Percentiles rank a stretch among this genome's conserved stretches.
phyloP scores from a whole-genome alignment of 108 stramenopile genomes.

The Pseudonitzschia multistriata region DNA sequence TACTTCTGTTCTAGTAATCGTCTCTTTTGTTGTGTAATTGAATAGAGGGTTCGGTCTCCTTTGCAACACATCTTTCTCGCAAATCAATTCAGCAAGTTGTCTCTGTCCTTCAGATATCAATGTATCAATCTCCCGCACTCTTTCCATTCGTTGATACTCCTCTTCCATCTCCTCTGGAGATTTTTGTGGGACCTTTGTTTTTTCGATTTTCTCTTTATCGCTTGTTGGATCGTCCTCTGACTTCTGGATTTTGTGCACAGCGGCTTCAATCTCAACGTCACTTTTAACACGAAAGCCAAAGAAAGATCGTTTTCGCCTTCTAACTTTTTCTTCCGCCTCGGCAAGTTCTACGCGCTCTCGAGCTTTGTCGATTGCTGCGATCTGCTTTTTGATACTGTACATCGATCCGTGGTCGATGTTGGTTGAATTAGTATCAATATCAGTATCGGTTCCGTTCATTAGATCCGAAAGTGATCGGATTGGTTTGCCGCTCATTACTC shows the following conservation, averaged over 20 bases:
- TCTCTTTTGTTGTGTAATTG: constrained; percentile 61
- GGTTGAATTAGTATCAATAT: neutral
- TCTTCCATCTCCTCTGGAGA: constrained; percentile 25
- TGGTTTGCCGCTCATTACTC: constrained; percentile 77
- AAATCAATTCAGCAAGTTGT: constrained; percentile 64
- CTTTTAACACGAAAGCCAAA: neutral
- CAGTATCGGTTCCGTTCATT: neutral
- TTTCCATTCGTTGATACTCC: constrained; percentile 47
- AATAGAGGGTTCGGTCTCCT: constrained; percentile 81
- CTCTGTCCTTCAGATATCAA: constrained; percentile 55
- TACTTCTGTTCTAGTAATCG: neutral
- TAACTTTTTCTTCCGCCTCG: neutral
- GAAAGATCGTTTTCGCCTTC: constrained; percentile 16
- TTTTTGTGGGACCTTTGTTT: constrained; percentile 12
- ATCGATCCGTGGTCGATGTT: neutral
- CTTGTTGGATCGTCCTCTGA: neutral
- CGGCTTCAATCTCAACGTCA: neutral
- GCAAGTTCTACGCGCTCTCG: constrained; percentile 23
- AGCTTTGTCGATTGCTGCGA: constrained; percentile 47
- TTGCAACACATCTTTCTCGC: constrained; percentile 83
- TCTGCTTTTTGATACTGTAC: constrained; percentile 21
- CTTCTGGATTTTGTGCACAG: neutral
- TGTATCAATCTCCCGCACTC: constrained; percentile 76
- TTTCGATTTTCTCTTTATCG: constrained; percentile 6
- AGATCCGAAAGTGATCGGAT: neutral